Base-by-base conservation (phyloP, 1,284 basidiomycete genomes). In the Ganoderma multipileum region DNA sequence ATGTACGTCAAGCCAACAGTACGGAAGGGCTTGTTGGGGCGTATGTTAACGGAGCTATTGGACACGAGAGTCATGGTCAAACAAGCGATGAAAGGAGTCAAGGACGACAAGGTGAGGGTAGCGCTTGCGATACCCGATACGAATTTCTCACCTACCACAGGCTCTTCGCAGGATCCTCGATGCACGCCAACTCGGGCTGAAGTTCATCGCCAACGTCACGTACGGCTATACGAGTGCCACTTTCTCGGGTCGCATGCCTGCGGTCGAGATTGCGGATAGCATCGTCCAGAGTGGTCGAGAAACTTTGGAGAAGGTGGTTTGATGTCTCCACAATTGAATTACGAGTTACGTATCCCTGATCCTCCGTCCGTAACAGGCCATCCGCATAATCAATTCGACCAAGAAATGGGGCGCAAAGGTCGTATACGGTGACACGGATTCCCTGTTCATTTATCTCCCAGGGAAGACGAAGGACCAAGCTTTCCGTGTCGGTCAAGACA, bases 11-110 rank as follows among this genome's bases (percentile, higher is more conserved):
- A 97, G 78, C 86, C 91, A 0, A 85, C 88, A 52, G 91, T 99
- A 4, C 88, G 97, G 39, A 92, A 91, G 78, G 95, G 95, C 36
- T 84, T 98, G 18, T 83, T 99, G 14, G 90, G 91, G 3, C 91
- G 97, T 74, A 99, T 99, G 97, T 84, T 99, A 71, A 89, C 87
- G 20, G 97, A 99, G 81, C 85, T 99, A 6, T 83, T 99, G 68
- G 95, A 98, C 66, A 98, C 97, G n/a, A 86, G 98, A 62, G 94
- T 98, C 8, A 99, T 99, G 97, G 92, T 99, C 50, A 99, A 98
- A 78, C 90, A 94, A 71, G 94, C 94, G 1, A 97, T 98, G 95
- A 98, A 98, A 79, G 84, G 86, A 14, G 86, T 87, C 11, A 90
- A 89, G 68, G 83, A 85, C 39, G 91, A 97, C 78, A 95, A 94